Evolutionary conservation across 495 filamentous ascomycete species (phyloP).

Genomic region (Penicillium flavigenum): DNA sequence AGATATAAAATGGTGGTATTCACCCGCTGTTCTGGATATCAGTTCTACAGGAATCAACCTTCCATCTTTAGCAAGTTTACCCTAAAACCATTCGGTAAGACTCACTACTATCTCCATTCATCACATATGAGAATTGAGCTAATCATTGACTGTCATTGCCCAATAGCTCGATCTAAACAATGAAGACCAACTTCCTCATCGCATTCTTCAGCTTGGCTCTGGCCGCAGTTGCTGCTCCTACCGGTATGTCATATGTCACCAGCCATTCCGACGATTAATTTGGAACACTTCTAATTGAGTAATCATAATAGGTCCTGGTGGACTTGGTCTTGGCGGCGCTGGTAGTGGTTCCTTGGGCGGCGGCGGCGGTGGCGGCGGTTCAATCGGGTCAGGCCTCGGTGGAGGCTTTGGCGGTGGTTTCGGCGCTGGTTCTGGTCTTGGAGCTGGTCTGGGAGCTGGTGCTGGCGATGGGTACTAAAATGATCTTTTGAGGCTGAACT

Average conservation of each 20-base stretch:
- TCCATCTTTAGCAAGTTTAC: neutral
- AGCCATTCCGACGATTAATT: neutral
- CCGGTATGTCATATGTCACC: neutral
- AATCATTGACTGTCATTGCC: neutral
- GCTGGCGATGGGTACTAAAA: neutral
- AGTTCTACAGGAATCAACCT: neutral
- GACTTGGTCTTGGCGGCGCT: neutral
- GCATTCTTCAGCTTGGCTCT: slow-evolving; percentile 4
- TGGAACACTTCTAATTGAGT: neutral
- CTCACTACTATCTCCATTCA: neutral
- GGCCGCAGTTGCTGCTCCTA: slow-evolving; percentile 5
- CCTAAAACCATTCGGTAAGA: neutral
- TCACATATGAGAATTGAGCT: neutral
- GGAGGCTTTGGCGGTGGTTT: slow-evolving; percentile 5
- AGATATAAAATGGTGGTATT: slow-evolving; percentile 1
- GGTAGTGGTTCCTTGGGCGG: neutral
- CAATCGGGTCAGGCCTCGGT: slow-evolving; percentile 2
- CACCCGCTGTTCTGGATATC: neutral
- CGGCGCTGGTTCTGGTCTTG: neutral
- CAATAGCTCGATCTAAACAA: neutral
- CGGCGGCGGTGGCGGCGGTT: slow-evolving; percentile 8
- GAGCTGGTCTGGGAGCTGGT: neutral
- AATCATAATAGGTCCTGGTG: neutral
- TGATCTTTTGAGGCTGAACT: neutral
- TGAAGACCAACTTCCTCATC: slow-evolving; percentile 8